phyloP scores from a whole-genome alignment of 139 green algal species.

The Chlamydomonas asymmetrica region DNA sequence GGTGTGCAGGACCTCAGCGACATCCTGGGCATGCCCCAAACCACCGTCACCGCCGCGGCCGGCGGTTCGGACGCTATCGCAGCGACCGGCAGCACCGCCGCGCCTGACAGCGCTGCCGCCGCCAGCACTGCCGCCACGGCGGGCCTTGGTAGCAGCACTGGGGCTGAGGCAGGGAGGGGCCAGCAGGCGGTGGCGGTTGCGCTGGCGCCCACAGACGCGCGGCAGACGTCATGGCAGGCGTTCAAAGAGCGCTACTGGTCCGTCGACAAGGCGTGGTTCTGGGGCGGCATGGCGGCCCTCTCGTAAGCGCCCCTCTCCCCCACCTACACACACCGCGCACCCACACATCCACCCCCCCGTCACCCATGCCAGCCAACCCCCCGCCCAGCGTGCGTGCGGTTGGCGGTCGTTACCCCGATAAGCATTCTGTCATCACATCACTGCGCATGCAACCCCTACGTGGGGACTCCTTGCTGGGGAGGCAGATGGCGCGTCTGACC shows the following conservation, averaged over 20 bases:
- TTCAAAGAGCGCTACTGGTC: background rate
- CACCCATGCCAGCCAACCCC: background rate
- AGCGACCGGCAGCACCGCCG: background rate
- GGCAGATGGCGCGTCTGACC: background rate
- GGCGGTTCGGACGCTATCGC: background rate
- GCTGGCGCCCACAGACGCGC: background rate
- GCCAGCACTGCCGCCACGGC: background rate
- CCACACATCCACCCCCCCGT: background rate
- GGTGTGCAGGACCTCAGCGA: background rate
- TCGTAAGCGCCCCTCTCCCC: background rate
- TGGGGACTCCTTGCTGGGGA: no score
- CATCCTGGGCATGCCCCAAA: background rate
- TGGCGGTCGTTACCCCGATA: background rate
- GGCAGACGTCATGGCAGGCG: background rate
- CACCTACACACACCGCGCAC: background rate
- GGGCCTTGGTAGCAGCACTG: no score
- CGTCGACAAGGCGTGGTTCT: background rate
- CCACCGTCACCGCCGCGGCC: background rate
- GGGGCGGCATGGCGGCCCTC: constrained; percentile 4
- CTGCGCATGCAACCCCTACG: background rate
- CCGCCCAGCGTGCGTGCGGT: background rate
- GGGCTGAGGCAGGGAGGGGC: background rate
- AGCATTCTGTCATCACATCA: background rate
- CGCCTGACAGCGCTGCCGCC: background rate
- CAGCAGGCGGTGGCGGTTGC: background rate